These are phyloP conservation scores for Metarhizium album DNA, from an alignment of 2,329 filamentous ascomycete genomes.

Conservation along the genomic window DNA sequence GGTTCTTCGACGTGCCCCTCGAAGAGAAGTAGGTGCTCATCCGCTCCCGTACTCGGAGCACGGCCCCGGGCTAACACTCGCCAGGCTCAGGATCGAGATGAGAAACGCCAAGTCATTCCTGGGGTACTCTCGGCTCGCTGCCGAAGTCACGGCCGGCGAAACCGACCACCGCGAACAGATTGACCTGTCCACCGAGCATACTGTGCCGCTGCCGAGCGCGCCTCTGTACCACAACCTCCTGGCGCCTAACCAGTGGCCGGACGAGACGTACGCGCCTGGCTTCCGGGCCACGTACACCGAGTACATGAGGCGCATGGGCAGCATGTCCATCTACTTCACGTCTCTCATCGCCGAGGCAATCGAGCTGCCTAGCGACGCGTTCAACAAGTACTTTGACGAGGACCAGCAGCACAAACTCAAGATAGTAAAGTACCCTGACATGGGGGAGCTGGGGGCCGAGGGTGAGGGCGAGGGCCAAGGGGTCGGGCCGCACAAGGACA, in stretches of 20 bases:
- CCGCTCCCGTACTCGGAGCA: not conserved
- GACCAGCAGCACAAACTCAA: slow-evolving; percentile 78
- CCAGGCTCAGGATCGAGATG: slow-evolving; percentile 57
- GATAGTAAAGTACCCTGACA: slow-evolving; percentile 77
- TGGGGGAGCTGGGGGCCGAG: slow-evolving; percentile 39
- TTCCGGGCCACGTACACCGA: slow-evolving; percentile 61
- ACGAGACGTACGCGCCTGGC: slow-evolving; percentile 45
- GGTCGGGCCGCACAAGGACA: slow-evolving; percentile 76
- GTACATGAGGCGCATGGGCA: slow-evolving; percentile 68
- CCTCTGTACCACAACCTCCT: slow-evolving; percentile 67
- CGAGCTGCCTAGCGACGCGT: slow-evolving; percentile 55
- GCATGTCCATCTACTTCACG: slow-evolving; percentile 63
- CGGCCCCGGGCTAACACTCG: not conserved
- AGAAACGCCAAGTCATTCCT: slow-evolving; percentile 63
- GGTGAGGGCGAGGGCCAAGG: slow-evolving; percentile 39
- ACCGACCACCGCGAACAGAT: slow-evolving; percentile 79
- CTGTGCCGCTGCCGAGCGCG: slow-evolving; percentile 47
- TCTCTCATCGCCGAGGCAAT: slow-evolving; percentile 78
- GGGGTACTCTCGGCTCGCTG: slow-evolving; percentile 55
- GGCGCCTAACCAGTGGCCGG: slow-evolving; percentile 74
- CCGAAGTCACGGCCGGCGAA: slow-evolving; percentile 62
- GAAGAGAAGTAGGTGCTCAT: slow-evolving; percentile 58
- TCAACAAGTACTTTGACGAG: slow-evolving; percentile 68
- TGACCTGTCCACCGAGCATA: slow-evolving; percentile 72
- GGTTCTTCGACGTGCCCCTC: slow-evolving; percentile 65